These are phyloP conservation scores for Pseudogymnoascus sp. DNA, from an alignment of 2,329 filamentous ascomycete genomes.

Conservation along the genomic window DNA sequence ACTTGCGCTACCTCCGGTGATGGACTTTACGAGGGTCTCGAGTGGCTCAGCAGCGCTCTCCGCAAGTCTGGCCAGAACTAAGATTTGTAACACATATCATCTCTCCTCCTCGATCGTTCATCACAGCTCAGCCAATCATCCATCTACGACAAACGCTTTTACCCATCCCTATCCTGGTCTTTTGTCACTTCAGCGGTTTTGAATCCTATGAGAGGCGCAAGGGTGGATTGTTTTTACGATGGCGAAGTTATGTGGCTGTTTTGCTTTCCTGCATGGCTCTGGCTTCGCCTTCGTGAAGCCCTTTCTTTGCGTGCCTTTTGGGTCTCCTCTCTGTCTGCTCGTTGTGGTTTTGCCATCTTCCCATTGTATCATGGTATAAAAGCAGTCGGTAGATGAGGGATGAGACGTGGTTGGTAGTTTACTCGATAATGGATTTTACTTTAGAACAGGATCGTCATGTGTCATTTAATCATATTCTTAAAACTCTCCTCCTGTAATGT, in stretches of 20 bases:
- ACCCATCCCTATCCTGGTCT: conserved; percentile 13
- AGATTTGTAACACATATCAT: conserved; percentile 26
- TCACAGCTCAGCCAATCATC: conserved; percentile 2
- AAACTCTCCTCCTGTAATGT: not conserved
- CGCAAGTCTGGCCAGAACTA: conserved; percentile 66
- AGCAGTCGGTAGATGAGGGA: conserved; percentile 30
- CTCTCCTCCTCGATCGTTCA: conserved; percentile 11
- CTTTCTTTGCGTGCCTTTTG: conserved; percentile 20
- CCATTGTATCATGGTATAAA: conserved; percentile 27
- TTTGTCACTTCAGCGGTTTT: conserved; percentile 28
- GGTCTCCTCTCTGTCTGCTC: conserved; percentile 25
- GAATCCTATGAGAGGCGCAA: conserved; percentile 30
- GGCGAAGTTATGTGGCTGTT: conserved; percentile 25
- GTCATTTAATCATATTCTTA: conserved; percentile 7
- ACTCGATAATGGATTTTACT: conserved; percentile 32
- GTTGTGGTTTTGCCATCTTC: conserved; percentile 18
- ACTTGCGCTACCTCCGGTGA: conserved; percentile 98
- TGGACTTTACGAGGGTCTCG: conserved; percentile 98
- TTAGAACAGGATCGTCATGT: conserved; percentile 17
- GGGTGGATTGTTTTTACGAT: conserved; percentile 30
- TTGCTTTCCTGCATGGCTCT: conserved; percentile 21
- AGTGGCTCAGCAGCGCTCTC: conserved; percentile 80
- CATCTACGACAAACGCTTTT: conserved; percentile 9
- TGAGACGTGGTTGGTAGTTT: conserved; percentile 27
- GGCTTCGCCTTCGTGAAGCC: conserved; percentile 20